Base-by-base conservation (phyloP, 2,329 filamentous ascomycete species). In the Drechslerella coelobrocha region DNA sequence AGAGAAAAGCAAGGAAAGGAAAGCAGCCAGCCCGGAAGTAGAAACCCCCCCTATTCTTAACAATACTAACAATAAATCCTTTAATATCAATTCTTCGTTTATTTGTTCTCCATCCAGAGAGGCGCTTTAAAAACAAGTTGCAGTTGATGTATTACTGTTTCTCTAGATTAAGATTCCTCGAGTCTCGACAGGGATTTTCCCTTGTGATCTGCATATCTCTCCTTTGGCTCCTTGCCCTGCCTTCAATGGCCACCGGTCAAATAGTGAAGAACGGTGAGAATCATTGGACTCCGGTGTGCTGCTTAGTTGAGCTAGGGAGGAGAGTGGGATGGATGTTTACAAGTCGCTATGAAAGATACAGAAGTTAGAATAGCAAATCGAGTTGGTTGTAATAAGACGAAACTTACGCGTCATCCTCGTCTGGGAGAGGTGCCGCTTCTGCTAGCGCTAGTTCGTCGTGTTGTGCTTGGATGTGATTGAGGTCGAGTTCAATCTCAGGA, bases 401-500 rank as follows among this genome's bases (percentile, higher is more conserved):
- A 47, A 63, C 75, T 55, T 75, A 76, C 75, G 91, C 87, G 77
- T 96, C 93, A 75, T 95, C 90, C 86, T 97, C 94, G 78, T 92
- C 92, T 75, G 94, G 94, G 77, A 99, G 90, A 78, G 94, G 92
- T 87, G 89, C 87, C 74, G 84, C 77, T 73, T 89, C 87, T 74
- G 94, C 94, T 54, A 84, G 85, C 73, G 86, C 81, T 91, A 99
- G 96, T 85, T 99, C 94, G 81, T 89, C 83, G 81, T 89, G 83
- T 85, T 96, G 96, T 83, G 91, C 81, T 76, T 86, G 84, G 78
- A 97, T 85, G 75, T 95, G 88, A 61, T 84, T 85, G 82, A 89
- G 85, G 82, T 97, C 91, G 81, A 99, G 91, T 79, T 88, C 83
- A 77, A 93, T 91, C 80, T 94, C 93, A 73, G 94, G 92, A 77